Evolutionary conservation across 805 yeast species (phyloP), one percentile per base, ranked within the genome.

Genomic region (Hagleromyces aurorensis): DNA sequence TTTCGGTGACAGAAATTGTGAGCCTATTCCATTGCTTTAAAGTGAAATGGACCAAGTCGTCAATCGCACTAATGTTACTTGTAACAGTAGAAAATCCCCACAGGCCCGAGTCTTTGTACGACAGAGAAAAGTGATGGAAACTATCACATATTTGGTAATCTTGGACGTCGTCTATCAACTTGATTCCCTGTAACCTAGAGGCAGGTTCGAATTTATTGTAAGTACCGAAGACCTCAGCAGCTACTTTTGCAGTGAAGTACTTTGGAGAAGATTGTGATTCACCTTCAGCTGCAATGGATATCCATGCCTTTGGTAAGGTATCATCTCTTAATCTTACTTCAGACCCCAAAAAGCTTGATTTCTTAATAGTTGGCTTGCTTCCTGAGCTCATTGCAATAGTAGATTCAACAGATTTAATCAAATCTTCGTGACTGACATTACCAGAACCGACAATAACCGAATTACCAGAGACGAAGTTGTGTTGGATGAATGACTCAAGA

Each of bases 291-390:
- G 86, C 85, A 49, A 82, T 67, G 32, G 86, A 61, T 48, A 80
- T 69, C 69, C 79, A 78, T 34, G 89, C 91, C 55, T 74, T 71
- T 55, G 89, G 84, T 52, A 78, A 57, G 48, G 85, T 82, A 62
- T 82, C 94, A 55, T 82, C 94, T 75, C 94, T 78, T 65, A 80
- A 64, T 72, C 87, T 76, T 43, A 80, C 78, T 57, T 82, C 93
- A 26, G 91, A 80, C 57, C 94, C 94, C 57, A 82, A 69, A 72
- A 81, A 82, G 33, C 74, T 56, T 38, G 82, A 72, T 30, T 50
- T 45, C 33, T 67, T 66, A 44, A 67, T 64, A 30, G 62, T 64
- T 33, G 69, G 55, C 42, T 81, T 84, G 29, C 67, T 59, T 32
- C 72, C 62, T 18, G 77, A 46, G 27, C 61, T 44, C 36, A 67